Evolutionary conservation across 306 rosid species (phyloP).

Genomic region (Mimosa bimucronata): DNA sequence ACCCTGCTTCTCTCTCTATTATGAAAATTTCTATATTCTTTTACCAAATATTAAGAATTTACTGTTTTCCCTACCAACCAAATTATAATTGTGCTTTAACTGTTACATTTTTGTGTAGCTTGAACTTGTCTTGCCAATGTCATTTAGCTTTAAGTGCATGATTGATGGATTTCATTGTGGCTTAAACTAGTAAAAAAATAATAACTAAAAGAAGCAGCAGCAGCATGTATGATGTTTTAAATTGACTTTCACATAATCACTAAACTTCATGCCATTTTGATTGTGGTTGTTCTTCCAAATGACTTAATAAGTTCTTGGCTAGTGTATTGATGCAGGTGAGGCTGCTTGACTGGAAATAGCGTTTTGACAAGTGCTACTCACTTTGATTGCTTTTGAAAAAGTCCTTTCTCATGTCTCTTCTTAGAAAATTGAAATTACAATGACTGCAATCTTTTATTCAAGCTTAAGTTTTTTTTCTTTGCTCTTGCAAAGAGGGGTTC

Average conservation of each 20-base stretch:
- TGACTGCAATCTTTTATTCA: not conserved
- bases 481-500: not conserved
- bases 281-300: too few species aligned
- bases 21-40: not conserved
- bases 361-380: conserved; percentile 1
- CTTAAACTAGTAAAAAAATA: not conserved
- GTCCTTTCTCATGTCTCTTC: not conserved
- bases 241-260: not conserved
- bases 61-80: not conserved
- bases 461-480: not conserved
- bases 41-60: not conserved
- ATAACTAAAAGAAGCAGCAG: too few species aligned
- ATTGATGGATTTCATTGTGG: not conserved
- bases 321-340: not conserved
- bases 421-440: too few species aligned
- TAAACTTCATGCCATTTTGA: too few species aligned
- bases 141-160: not conserved
- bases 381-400: not conserved
- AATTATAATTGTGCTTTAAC: not conserved
- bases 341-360: not conserved
- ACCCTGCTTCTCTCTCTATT: not conserved
- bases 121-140: not conserved
- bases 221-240: not conserved
- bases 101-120: not conserved
- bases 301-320: not conserved